Evolutionary conservation across 352 stramenopile genomes (phyloP).

Genomic region (Pythium apleroticum): DNA sequence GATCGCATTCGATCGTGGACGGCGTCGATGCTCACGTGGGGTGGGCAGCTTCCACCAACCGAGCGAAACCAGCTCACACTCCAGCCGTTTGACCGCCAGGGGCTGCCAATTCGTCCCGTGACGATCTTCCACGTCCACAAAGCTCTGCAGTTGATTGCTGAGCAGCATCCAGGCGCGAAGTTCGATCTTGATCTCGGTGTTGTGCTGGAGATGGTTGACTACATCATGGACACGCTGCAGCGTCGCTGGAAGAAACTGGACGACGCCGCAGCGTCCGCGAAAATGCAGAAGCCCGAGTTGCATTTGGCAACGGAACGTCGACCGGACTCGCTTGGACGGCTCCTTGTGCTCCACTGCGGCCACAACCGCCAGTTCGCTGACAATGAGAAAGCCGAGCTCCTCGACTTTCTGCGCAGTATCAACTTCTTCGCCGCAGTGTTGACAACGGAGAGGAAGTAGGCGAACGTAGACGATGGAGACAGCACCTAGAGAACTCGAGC

Average conservation of each 20-base stretch:
- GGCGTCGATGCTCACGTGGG: conserved; percentile 73
- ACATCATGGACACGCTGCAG: conserved; percentile 64
- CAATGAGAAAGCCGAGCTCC: conserved; percentile 65
- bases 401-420: conserved; percentile 42
- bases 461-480: neutral
- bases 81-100: conserved; percentile 67
- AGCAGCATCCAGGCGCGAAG: conserved; percentile 59
- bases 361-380: conserved; percentile 88
- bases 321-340: conserved; percentile 38
- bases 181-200: conserved; percentile 79
- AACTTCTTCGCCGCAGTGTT: conserved; percentile 9
- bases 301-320: conserved; percentile 7
- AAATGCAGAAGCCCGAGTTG: neutral
- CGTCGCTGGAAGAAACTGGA: conserved; percentile 54
- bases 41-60: conserved; percentile 39
- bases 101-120: conserved; percentile 64
- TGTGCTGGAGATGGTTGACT: conserved; percentile 75
- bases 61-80: conserved; percentile 41
- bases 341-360: conserved; percentile 78
- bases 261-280: conserved; percentile 3
- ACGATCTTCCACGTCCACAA: conserved; percentile 54
- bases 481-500: neutral
- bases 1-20: conserved; percentile 85
- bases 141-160: conserved; percentile 49
- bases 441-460: conserved; percentile 3